A percentile compares a stretch with the other conserved stretches of the same genome.
phyloP scores from a whole-genome alignment of 1,284 basidiomycete genomes.

The Sporisorium scitamineum region DNA sequence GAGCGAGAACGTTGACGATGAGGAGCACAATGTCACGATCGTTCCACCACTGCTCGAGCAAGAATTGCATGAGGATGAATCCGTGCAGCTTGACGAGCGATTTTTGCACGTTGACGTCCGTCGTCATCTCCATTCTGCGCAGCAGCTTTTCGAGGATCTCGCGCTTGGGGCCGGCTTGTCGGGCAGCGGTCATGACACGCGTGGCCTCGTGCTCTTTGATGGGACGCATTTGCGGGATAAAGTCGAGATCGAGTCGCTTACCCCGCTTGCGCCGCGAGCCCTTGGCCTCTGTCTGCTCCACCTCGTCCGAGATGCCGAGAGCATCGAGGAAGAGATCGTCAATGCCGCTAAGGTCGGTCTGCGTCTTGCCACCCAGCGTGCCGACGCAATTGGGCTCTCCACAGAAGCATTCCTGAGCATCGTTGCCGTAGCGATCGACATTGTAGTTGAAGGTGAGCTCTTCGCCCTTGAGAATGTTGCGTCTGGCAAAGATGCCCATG shows the following conservation, averaged over 20 bases:
- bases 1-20: conserved; percentile 70
- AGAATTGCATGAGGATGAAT: conserved; percentile 89
- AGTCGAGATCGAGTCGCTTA: conserved; percentile 94
- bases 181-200: conserved; percentile 89
- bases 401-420: conserved; percentile 94
- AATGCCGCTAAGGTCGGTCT: conserved; percentile 93
- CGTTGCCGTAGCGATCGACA: conserved; percentile 97
- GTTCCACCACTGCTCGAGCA: conserved; percentile 82
- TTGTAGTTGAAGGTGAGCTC: conserved; percentile 99
- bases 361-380: conserved; percentile 96
- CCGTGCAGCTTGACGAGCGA: conserved; percentile 93
- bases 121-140: conserved; percentile 88
- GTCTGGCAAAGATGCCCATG: conserved; percentile 97
- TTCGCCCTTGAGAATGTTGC: conserved; percentile 83
- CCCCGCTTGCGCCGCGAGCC: conserved; percentile 90
- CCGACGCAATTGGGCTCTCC: conserved; percentile 96
- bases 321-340: conserved; percentile 95
- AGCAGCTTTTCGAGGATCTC: conserved; percentile 86
- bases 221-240: conserved; percentile 77
- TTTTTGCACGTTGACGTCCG: conserved; percentile 81
- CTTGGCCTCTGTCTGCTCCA: conserved; percentile 81
- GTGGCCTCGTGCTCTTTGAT: conserved; percentile 84
- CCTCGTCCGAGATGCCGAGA: conserved; percentile 93
- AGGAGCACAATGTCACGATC: conserved; percentile 80
- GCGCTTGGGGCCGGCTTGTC: conserved; percentile 84